phyloP scores from a whole-genome alignment of 2,329 filamentous ascomycete species.

The Microascus cirrosus region DNA sequence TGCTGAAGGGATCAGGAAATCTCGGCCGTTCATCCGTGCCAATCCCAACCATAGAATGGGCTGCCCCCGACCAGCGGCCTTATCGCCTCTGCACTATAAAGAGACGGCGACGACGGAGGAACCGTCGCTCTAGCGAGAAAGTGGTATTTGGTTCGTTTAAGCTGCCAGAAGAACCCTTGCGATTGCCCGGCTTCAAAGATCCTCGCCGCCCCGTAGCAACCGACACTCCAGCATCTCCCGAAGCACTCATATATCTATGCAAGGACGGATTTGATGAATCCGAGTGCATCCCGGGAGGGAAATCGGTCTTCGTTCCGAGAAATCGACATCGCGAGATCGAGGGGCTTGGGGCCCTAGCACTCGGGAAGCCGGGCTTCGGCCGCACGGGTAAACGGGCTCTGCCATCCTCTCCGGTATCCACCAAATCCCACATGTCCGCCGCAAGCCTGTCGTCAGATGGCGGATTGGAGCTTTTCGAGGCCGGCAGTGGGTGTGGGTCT shows the following conservation, averaged over 20 bases:
- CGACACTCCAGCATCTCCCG: not conserved
- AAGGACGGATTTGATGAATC: conserved; percentile 1
- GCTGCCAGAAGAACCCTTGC: not conserved
- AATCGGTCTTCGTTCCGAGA: not conserved
- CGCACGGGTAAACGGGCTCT: not conserved
- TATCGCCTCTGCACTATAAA: not conserved
- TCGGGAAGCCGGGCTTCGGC: not conserved
- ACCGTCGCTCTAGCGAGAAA: not conserved
- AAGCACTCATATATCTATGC: not conserved
- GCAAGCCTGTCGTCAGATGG: not conserved
- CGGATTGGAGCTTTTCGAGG: not conserved
- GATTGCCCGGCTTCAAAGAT: not conserved
- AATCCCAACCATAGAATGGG: not conserved
- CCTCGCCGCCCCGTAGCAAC: not conserved
- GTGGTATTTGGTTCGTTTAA: not conserved
- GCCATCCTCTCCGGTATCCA: not conserved
- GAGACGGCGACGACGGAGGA: not conserved
- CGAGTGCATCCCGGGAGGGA: not conserved
- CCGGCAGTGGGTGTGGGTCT: not conserved
- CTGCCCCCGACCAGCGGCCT: not conserved
- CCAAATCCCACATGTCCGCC: not conserved
- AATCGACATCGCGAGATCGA: not conserved
- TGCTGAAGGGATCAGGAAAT: not conserved
- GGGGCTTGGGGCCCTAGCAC: not conserved
- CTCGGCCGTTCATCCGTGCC: not conserved